Conservation (phyloP, 176 grass and related monocot genomes). For the Phoenix roebelenii region DNA sequence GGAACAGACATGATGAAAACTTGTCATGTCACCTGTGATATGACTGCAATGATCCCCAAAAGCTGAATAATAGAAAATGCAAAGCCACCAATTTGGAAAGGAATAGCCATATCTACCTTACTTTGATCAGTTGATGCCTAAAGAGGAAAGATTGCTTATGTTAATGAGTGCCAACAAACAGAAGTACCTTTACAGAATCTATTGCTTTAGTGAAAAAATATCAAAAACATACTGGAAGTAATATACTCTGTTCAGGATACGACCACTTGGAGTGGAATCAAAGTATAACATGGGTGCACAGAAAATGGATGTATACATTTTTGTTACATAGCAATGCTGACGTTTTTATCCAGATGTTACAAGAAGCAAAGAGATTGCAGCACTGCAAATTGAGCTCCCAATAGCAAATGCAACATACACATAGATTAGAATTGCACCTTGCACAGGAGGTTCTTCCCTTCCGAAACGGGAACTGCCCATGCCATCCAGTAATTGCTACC, state of each 20-base stretch:
- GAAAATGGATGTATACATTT: slow-evolving; percentile 68
- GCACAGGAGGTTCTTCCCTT: slow-evolving; percentile 46
- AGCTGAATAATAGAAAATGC: slow-evolving; percentile 67
- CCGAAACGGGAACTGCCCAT: slow-evolving; percentile 59
- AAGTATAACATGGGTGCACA: slow-evolving; percentile 83
- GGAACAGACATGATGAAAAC: slow-evolving; percentile 57
- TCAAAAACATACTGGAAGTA: neutral
- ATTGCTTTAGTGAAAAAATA: too few species aligned
- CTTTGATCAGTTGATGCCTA: slow-evolving; percentile 83
- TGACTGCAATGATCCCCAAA: slow-evolving; percentile 52
- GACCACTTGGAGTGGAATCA: slow-evolving; percentile 33
- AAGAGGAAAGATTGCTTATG: neutral
- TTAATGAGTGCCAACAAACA: too few species aligned
- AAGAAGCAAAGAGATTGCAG: slow-evolving; percentile 48
- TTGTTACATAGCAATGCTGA: slow-evolving; percentile 62
- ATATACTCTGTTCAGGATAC: slow-evolving; percentile 26
- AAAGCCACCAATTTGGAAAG: slow-evolving; percentile 32
- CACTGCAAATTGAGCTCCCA: slow-evolving; percentile 48
- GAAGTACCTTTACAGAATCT: too few species aligned
- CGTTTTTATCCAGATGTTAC: slow-evolving; percentile 59
- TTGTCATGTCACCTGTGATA: slow-evolving; percentile 49
- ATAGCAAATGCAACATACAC: slow-evolving; percentile 49
- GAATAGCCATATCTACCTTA: slow-evolving; percentile 48
- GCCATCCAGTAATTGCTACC: slow-evolving; percentile 93
- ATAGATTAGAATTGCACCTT: slow-evolving; percentile 50